phyloP scores from a whole-genome alignment of 495 filamentous ascomycete species.

The Aspergillus avenaceus region DNA sequence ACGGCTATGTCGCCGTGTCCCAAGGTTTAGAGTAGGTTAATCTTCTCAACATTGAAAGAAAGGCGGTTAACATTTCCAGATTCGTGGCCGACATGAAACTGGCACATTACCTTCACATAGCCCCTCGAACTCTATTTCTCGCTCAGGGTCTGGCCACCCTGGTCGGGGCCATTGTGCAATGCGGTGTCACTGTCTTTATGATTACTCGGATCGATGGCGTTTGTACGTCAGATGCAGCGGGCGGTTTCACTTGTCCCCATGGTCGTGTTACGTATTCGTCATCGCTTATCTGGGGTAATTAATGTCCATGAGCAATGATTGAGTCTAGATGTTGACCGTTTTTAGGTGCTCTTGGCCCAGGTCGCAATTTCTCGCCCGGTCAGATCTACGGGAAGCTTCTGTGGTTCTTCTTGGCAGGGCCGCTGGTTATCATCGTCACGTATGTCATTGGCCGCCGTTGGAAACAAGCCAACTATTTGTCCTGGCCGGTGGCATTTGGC shows the following conservation, averaged over 20 bases:
- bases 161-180: constrained; percentile 62
- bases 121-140: constrained; percentile 63
- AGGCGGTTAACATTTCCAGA: constrained; percentile 39
- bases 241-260: constrained; percentile 66
- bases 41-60: constrained; percentile 35
- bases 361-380: constrained; percentile 63
- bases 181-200: constrained; percentile 61
- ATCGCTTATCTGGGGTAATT: constrained; percentile 64
- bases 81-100: constrained; percentile 74
- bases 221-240: constrained; percentile 55
- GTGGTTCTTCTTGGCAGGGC: constrained; percentile 61
- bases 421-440: constrained; percentile 50
- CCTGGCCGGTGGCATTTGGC: constrained; percentile 66
- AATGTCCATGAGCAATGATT: background rate
- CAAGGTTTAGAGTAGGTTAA: constrained; percentile 41
- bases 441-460: constrained; percentile 53
- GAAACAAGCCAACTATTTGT: constrained; percentile 50
- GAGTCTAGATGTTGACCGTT: background rate
- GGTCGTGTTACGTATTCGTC: constrained; percentile 65
- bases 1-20: constrained; percentile 65
- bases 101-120: constrained; percentile 75
- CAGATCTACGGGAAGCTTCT: constrained; percentile 63
- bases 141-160: constrained; percentile 65
- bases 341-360: constrained; percentile 55
- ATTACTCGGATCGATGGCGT: constrained; percentile 57